Conservation (phyloP, 345 rosid species). For the Orychophragmus violaceus region DNA sequence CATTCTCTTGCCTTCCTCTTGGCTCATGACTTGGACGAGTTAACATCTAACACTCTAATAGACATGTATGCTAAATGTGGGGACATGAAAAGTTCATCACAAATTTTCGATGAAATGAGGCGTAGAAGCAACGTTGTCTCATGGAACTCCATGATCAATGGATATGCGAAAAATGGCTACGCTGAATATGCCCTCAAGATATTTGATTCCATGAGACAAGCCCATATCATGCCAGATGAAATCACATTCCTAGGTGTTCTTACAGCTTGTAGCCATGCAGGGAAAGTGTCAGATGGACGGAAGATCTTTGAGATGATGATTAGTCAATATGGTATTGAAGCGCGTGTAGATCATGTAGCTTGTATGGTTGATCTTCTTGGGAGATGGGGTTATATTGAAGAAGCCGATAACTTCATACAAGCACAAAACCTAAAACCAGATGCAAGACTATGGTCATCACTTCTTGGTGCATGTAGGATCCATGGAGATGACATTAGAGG, state of each 20-base stretch:
- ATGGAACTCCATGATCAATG: conserved; percentile 94
- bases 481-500: conserved; percentile 81
- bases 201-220: conserved; percentile 57
- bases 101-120: conserved; percentile 58
- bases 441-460: conserved; percentile 77
- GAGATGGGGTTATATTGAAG: conserved; percentile 78
- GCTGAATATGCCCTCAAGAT: conserved; percentile 73
- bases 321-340: conserved; percentile 47
- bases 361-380: conserved; percentile 96
- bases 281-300: conserved; percentile 67
- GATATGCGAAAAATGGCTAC: conserved; percentile 80
- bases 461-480: conserved; percentile 83
- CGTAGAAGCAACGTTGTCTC: conserved; percentile 47
- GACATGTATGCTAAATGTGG: conserved; percentile 99
- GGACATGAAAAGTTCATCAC: conserved; percentile 56
- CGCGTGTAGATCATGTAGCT: conserved; percentile 76
- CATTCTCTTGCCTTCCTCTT: conserved; percentile 64
- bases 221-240: conserved; percentile 60
- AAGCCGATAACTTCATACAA: conserved; percentile 69
- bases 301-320: conserved; percentile 61
- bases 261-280: conserved; percentile 94
- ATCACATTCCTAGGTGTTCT: conserved; percentile 90
- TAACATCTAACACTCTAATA: conserved; percentile 63
- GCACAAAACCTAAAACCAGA: conserved; percentile 52
- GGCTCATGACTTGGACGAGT: conserved; percentile 67